Base-by-base conservation (phyloP, 2,329 filamentous ascomycete species). In the Colletotrichum musicola region DNA sequence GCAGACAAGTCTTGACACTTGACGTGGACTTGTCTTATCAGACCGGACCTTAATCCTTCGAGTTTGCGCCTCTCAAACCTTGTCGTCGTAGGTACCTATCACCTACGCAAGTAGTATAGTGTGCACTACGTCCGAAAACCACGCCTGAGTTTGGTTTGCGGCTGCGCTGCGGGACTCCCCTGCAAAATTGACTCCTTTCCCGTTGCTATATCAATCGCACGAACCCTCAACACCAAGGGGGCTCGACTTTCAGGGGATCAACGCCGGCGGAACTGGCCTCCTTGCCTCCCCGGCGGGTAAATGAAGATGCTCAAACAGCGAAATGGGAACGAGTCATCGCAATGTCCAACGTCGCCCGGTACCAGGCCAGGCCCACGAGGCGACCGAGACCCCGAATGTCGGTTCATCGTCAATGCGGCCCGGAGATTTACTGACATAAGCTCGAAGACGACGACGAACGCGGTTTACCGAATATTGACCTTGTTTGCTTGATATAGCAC, bases 141-240 rank as follows among this genome's bases (percentile, higher is more conserved):
- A 25, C 22, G 22, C 22, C 22, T 25, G 22, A 25, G 22, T 25
- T 25, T 25, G 22, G 22, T 25, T 25, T 25, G 22, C 22, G 22
- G 22, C 22, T 25, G 22, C 22, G 12, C 40, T 61, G 56, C 13
- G 14, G 13, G 18, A 20, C 46, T 49, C 27, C 51, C 27, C 44
- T 61, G 14, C 49, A 60, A 65, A 42, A 69, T 42, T 68, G 42
- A 62, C 56, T 69, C 49, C 42, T 65, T 60, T 56, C 56, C 22
- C 67, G 67, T 67, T 62, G 62, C 67, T 67, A 55, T 58, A 69
- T 67, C 67, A 68, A 69, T 68, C 65, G 65, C 62, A 68, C 63
- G 58, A 69, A 57, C 67, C 40, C 57, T 67, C 38, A 58, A 57
- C 13, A 46, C 67, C 67, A 35, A 35, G 40, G 67, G 65, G 40